Percentiles rank a stretch among this genome's conserved stretches.
phyloP scores from a whole-genome alignment of 164 flowering plant genomes.

The Platanus orientalis region DNA sequence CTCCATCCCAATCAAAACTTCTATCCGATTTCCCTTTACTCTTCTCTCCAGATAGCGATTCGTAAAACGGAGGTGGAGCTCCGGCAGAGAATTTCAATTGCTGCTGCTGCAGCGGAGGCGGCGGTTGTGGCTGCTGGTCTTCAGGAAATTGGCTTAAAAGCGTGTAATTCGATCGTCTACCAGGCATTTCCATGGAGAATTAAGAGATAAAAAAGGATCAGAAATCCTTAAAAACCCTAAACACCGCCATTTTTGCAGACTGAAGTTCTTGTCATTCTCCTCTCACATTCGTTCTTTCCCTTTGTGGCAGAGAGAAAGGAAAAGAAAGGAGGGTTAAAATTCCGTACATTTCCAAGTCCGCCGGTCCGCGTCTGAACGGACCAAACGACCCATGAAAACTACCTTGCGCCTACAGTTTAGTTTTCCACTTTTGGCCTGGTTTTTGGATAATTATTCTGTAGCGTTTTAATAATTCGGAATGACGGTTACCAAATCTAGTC shows the following conservation, averaged over 20 bases:
- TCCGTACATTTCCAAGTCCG: too few relatives aligned
- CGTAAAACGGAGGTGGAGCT: conserved; percentile 18
- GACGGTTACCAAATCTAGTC: neutral
- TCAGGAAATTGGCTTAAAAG: conserved; percentile 52
- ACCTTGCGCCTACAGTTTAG: too few relatives aligned
- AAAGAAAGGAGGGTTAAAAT: too few relatives aligned
- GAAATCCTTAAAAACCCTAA: neutral
- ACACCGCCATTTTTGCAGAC: neutral
- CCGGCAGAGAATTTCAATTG: neutral
- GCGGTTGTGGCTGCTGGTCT: conserved; percentile 22
- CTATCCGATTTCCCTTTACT: conserved; percentile 18
- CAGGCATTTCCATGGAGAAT: conserved; percentile 59
- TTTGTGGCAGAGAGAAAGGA: too few relatives aligned
- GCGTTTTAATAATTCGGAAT: too few relatives aligned
- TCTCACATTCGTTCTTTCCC: neutral
- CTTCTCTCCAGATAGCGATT: conserved; percentile 43
- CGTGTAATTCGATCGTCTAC: conserved; percentile 50
- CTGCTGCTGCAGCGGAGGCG: conserved; percentile 10
- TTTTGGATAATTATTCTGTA: neutral
- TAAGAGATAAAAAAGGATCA: too few relatives aligned
- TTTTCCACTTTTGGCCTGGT: too few relatives aligned
- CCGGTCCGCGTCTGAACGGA: too few relatives aligned
- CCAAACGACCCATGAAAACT: too few relatives aligned
- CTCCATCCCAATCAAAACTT: conserved; percentile 59
- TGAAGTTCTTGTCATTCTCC: neutral